Base-by-base conservation (phyloP, 2,329 filamentous ascomycete species). In the Saccharata proteae region DNA sequence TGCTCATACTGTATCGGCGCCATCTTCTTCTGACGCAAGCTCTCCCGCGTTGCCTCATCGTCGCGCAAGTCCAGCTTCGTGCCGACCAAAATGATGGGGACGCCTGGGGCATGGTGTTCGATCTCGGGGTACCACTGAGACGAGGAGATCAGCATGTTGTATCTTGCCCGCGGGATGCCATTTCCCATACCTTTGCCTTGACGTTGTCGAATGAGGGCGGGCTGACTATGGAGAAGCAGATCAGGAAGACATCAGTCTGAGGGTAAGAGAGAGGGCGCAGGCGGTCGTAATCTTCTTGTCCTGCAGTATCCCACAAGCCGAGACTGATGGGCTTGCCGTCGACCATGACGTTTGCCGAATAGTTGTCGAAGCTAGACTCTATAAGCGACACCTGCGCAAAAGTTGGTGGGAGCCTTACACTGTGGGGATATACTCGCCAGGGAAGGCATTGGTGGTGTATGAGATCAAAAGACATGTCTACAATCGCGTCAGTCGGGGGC, bases 401-500 rank as follows among this genome's bases (percentile, higher is more conserved):
- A 32, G 17, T 7, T 30, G 7, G 17, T 31, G 13, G 10, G 16
- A 16, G 26, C 43, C 79, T 60, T 65, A 90, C 81, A 98, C 90
- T 49, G 90, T 98, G 45, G 90, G 90, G 48, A 98, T 96, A 63
- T 98, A 98, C 70, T 98, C 90, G 60, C 90, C 90, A n/a, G 90
- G 90, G 59, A 98, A 98, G 43, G 90, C 90, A 67, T 96, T 98
- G 42, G 90, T 98, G 42, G 90, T 96, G 67, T 98, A 98, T 32
- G 88, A 96, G 58, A 98, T 98, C 50, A 98, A 77, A 38, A 98
- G 77, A 69, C 90, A 98, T 70, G 90, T 98, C 88, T 94, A 46
- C 16, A 26, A 9, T n/a, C 22, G 16, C 12, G 41, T 55, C 43
- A 60, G 48, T 40, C 38, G 32, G n/a, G 40, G 40, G 43, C 40